These are phyloP conservation scores for Colletotrichum tropicale DNA, from an alignment of 2,329 filamentous ascomycete species.

Conservation along the genomic window DNA sequence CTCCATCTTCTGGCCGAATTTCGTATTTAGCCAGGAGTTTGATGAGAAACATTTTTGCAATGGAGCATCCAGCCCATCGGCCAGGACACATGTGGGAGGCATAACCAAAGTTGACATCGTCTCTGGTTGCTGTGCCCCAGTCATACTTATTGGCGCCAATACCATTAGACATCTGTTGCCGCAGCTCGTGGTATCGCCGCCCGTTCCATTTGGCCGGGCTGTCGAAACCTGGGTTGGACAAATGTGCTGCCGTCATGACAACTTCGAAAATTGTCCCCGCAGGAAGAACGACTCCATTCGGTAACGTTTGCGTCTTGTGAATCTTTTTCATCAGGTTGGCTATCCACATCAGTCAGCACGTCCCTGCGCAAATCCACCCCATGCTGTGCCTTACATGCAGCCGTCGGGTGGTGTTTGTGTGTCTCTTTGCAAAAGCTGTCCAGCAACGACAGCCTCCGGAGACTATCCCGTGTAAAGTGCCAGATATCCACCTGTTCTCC, in stretches of 20 bases:
- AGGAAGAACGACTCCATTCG: not conserved
- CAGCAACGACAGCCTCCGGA: not conserved
- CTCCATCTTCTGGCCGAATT: not conserved
- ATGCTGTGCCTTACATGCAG: not conserved
- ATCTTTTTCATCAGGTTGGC: constrained; percentile 18
- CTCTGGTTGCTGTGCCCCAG: constrained; percentile 8
- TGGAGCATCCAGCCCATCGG: constrained; percentile 15
- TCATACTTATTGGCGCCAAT: constrained; percentile 3
- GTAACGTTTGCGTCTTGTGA: constrained; percentile 7
- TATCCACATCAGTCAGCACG: not conserved
- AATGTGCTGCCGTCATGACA: constrained; percentile 13
- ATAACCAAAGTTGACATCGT: constrained; percentile 17
- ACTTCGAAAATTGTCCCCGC: constrained; percentile 12
- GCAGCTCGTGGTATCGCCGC: constrained; percentile 7
- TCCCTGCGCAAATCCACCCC: not conserved
- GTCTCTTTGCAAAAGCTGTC: constrained; percentile 18
- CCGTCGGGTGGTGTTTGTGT: constrained; percentile 11
- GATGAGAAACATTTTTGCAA: constrained; percentile 18
- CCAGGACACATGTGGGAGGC: constrained; percentile 18
- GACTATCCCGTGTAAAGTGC: not conserved
- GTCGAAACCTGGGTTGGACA: constrained; percentile 3
- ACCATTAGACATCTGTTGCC: not conserved
- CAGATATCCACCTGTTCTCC: not conserved
- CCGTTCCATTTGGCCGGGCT: constrained; percentile 3
- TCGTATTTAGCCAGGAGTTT: not conserved